Conservation (phyloP, 306 rosid species). For the Phaseolus lunatus region DNA sequence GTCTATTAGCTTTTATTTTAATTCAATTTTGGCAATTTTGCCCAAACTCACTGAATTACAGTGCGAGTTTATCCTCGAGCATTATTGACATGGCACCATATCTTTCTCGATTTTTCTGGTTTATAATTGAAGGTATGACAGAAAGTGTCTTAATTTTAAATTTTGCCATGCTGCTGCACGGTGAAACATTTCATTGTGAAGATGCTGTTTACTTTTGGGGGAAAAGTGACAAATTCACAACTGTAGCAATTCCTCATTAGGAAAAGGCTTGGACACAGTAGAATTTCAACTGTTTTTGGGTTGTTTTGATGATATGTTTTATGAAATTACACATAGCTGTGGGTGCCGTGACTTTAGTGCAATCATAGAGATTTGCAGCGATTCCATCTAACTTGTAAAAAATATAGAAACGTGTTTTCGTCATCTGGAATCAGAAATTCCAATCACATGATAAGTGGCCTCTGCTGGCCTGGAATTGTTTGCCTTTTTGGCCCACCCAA, state of each 20-base stretch:
- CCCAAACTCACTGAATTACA: not conserved
- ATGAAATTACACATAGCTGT: conserved; percentile 38
- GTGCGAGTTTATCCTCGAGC: not conserved
- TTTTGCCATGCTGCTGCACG: not conserved
- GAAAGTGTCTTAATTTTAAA: not conserved
- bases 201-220: not conserved
- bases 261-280: not conserved
- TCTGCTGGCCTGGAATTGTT: conserved; percentile 46
- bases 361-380: conserved; percentile 55
- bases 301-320: conserved; percentile 44
- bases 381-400: conserved; percentile 7
- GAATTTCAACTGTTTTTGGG: not conserved
- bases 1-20: not conserved
- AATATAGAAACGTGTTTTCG: conserved; percentile 29
- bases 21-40: not conserved
- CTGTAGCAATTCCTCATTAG: not conserved
- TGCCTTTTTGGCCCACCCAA: conserved; percentile 50
- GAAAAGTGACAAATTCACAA: not conserved
- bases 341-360: conserved; percentile 50
- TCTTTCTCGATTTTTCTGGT: not conserved
- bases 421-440: conserved; percentile 20
- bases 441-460: conserved; percentile 49
- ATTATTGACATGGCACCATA: not conserved
- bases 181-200: conserved; percentile 6
- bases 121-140: not conserved